These are phyloP conservation scores for Trichoderma sp. DNA, from an alignment of 2,329 filamentous ascomycete genomes.

Conservation along the genomic window DNA sequence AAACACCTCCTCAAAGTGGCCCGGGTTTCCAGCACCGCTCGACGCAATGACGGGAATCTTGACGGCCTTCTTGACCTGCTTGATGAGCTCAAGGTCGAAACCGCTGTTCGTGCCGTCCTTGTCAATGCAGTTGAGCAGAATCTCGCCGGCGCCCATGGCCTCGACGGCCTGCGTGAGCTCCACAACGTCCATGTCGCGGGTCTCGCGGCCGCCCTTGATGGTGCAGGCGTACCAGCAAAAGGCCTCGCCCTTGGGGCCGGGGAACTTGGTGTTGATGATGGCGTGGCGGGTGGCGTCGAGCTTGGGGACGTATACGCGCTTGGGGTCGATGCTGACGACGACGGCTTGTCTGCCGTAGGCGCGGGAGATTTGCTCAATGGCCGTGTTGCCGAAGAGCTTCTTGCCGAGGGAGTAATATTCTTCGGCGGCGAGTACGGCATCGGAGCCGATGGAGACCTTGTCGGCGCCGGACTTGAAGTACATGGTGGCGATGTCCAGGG, in stretches of 20 bases:
- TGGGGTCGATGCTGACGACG: slow-evolving; percentile 92
- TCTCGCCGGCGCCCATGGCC: slow-evolving; percentile 92
- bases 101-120: slow-evolving; percentile 92
- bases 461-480: slow-evolving; percentile 98
- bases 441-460: slow-evolving; percentile 95
- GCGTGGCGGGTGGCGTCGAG: slow-evolving; percentile 70
- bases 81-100: slow-evolving; percentile 90
- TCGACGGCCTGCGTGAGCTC: slow-evolving; percentile 88
- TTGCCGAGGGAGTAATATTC: slow-evolving; percentile 76
- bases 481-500: slow-evolving; percentile 89
- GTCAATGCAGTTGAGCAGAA: slow-evolving; percentile 96
- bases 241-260: slow-evolving; percentile 73
- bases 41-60: slow-evolving; percentile 94
- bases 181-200: slow-evolving; percentile 88
- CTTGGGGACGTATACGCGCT: slow-evolving; percentile 81
- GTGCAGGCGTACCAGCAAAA: slow-evolving; percentile 98
- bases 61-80: slow-evolving; percentile 82
- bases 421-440: slow-evolving; percentile 90
- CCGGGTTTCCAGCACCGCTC: slow-evolving; percentile 84
- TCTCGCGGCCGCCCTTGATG: slow-evolving; percentile 91
- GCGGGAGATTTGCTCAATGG: slow-evolving; percentile 90
- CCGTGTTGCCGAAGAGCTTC: slow-evolving; percentile 75
- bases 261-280: slow-evolving; percentile 68
- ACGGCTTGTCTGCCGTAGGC: slow-evolving; percentile 97
- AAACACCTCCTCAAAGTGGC: slow-evolving; percentile 91